Base-by-base conservation (phyloP, 129 eudicot species). In the Tanacetum coccineum region DNA sequence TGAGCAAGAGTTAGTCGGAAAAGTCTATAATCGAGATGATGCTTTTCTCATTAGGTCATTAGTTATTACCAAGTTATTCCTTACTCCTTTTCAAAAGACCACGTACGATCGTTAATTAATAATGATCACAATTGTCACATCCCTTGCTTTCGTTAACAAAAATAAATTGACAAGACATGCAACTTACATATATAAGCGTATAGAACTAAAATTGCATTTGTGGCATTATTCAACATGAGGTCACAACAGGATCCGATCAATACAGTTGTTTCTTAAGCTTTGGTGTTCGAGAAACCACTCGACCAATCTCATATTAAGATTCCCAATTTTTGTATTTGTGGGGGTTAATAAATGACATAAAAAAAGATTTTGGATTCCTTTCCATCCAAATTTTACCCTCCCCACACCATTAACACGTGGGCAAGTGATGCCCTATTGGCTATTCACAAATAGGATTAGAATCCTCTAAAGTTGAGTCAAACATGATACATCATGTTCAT, bases 381-480 rank as follows among this genome's bases (percentile, higher is more conserved):
- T 21, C 49, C 47, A 48, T 65, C 67, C 72, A 56, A 22, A 42
- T 44, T 56, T 15, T 30, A 26, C 52, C 25, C 78, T 3, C 36
- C 66, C 56, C 62, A 73, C 21, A 60, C 6, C 68, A 66, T 66
- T 17, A 75, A 67, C 79, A 75, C 70, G 64, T 67, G 79, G 74
- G 74, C 69, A 59, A 61, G 64, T 59, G 69, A 59, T 75, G 69
- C 79, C 63, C 47, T 49, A 50, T n/a, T n/a, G n/a, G n/a, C n/a
- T n/a, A n/a, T 19, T 49, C 55, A 58, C 79, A 67, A 46, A 66
- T 22, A 15, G 56, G n/a, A n/a, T n/a, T n/a, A n/a, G n/a, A n/a
- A n/a, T n/a, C 25, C 25, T 22, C 25, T 22, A 22, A 0, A 22
- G 25, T 22, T 22, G n/a, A n/a, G n/a, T n/a, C n/a, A n/a, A n/a